Evolutionary conservation across 768 basidiomycete genomes (phyloP), one percentile per base, ranked within the genome.

Genomic region (Naganishia vishniacii): DNA sequence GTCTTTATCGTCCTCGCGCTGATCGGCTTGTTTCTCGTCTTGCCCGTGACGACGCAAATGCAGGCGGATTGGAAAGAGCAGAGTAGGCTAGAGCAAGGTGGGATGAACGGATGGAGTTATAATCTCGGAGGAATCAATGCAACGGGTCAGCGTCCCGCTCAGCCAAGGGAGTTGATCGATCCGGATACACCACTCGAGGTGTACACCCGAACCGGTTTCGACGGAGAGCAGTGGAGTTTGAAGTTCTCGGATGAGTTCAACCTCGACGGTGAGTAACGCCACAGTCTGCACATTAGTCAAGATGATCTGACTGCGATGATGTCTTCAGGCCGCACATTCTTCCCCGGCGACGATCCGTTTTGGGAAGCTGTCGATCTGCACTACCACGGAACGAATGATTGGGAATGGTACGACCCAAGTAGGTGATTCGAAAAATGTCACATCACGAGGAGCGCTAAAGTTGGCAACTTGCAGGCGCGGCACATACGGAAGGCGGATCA

Each of bases 1-100:
- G 82, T 95, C n/a, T 97, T 95, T 70, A 86, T 86, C 23, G 91
- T 87, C 40, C 93, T 89, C 71, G 94, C 94, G 11, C 84, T 95
- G 73, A 83, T 91, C 64, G 59, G 65, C 25, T 69, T 49, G 31
- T 71, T 71, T 47, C 87, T 86, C 23, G 91, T 88, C 34, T 95
- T 89, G 71, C 94, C 94, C 12, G 84, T 95, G 72, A 84, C 91
- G 64, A 79, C 82, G 56, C 83, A 83, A 67, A 82, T 82, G 71
- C 66, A 67, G 1, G 37, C 61, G 5, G 72, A 77, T 16, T 15
- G 26, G 1, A 61, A 65, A 0, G 71, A 18, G 73, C 72, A 3
- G 23, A 37, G 11, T 12, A 4, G 34, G n/a, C 9, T 56, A 3
- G 53, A 79, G 28, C 86, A 86, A 26, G 53, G 53, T 5, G 53